Conservation (phyloP, 441 rosid genomes). For the Biscutella laevigata region DNA sequence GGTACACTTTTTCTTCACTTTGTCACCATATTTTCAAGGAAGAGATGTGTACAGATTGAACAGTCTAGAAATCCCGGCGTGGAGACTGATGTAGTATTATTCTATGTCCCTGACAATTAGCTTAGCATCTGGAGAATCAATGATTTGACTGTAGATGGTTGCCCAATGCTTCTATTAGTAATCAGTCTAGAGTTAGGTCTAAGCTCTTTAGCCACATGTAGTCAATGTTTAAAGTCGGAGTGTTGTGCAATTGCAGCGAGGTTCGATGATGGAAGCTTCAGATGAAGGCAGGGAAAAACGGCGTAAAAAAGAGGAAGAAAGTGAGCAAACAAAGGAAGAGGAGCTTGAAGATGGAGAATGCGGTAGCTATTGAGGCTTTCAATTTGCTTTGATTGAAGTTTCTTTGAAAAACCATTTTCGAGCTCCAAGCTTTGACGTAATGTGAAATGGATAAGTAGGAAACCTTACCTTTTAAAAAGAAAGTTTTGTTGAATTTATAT, state of each 20-base stretch:
- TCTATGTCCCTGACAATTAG: background rate
- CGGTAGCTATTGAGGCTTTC: conserved; percentile 51
- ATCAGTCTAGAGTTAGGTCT: background rate
- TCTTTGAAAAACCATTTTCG: too few relatives aligned
- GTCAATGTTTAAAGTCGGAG: background rate
- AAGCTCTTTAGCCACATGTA: background rate
- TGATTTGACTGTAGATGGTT: background rate
- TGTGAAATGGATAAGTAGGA: too few relatives aligned
- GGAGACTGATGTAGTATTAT: background rate
- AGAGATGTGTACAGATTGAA: background rate
- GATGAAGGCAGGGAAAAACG: conserved; percentile 41
- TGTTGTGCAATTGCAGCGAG: conserved; percentile 32
- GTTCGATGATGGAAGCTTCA: conserved; percentile 42
- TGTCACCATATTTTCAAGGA: background rate
- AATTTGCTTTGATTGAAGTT: too few relatives aligned
- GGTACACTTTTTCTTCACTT: conserved; percentile 18
- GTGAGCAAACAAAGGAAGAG: conserved; percentile 45
- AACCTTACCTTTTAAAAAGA: too few relatives aligned
- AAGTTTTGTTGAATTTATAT: too few relatives aligned
- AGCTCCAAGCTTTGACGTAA: too few relatives aligned
- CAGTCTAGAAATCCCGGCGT: background rate
- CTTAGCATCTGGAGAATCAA: background rate
- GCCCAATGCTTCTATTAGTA: background rate
- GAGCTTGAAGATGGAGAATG: conserved; percentile 94
- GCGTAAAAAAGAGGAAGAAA: conserved; percentile 41